Base-by-base conservation (phyloP, 495 filamentous ascomycete genomes). In the Parathielavia hyrcaniae region DNA sequence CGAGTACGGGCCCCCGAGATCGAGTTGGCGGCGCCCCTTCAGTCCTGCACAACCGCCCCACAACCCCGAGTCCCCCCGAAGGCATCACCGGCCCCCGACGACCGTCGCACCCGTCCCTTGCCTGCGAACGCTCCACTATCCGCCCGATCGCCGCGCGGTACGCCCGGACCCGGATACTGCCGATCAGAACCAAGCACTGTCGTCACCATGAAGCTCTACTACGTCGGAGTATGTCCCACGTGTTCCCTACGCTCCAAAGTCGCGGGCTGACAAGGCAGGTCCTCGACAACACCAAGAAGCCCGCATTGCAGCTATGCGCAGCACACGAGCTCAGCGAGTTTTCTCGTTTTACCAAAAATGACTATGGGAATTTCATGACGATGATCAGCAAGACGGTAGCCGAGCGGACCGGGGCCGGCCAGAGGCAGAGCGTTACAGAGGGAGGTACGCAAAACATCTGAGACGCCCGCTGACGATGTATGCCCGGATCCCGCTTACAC, bases 371-470 rank as follows among this genome's bases (percentile, higher is more conserved):
- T 67, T 86, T 89, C 72, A 83, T 88, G 80, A 81, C 79, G 44
- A 69, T 87, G 70, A 85, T 86, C 71, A 75, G 78, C 69, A 83
- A 82, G 67, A 86, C 81, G 43, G 76, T 86, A 30, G 92, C 93
- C 41, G 90, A 95, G 71, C 81, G 88, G 50, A 96, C 90, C 19
- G 78, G 74, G 57, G 85, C 89, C n/a, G 91, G 89, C 36, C 86
- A 92, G 71, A 83, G 93, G 64, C 90, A 96, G 71, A 89, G 91
- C 64, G 84, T 97, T 49, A 86, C 96, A 70, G 89, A 97, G 71
- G 87, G 91, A 81, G 86, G 84, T 84, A 69, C 63, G 69, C 61
- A 26, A 2, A 12, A 26, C 16, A 50, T 13, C 9, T 16, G 10
- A 50, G 2, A 50, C 41, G 1, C 9, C 3, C 41, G 5, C 13